Percentiles rank a stretch among this genome's conserved stretches.
These are phyloP conservation scores for Psidium guajava DNA, from an alignment of 345 rosid species.

Conservation along the genomic window DNA sequence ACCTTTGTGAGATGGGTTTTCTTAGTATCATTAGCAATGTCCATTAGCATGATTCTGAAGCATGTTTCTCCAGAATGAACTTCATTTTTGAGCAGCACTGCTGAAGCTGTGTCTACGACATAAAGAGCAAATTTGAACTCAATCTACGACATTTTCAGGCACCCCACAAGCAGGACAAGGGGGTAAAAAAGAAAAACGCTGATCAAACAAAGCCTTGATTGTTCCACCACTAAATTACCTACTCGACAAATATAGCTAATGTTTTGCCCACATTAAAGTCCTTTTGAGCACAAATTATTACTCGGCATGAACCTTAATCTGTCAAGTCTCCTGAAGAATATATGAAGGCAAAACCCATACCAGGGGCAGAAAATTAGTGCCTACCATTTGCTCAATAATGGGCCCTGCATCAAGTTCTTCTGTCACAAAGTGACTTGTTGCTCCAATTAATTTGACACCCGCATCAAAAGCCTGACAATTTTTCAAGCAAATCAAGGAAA, in stretches of 20 bases:
- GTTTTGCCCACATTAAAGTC: neutral
- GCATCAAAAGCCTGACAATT: conserved; percentile 89
- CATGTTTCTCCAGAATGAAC: conserved; percentile 12
- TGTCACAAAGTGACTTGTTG: conserved; percentile 89
- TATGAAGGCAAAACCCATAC: neutral
- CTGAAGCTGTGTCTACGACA: conserved; percentile 2
- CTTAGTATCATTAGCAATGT: conserved; percentile 61
- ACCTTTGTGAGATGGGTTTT: conserved; percentile 59
- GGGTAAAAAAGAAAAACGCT: too few relatives aligned
- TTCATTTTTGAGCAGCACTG: conserved; percentile 8
- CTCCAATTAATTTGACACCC: conserved; percentile 93
- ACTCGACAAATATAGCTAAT: neutral
- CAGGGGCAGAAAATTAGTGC: neutral
- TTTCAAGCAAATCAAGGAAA: conserved; percentile 18
- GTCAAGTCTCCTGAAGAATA: neutral
- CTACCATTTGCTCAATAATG: conserved; percentile 94
- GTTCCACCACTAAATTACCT: too few relatives aligned
- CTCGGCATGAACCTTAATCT: neutral
- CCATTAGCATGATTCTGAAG: conserved; percentile 64
- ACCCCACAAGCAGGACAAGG: too few relatives aligned
- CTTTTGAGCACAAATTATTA: neutral
- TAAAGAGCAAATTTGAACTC: too few relatives aligned
- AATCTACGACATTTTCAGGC: too few relatives aligned
- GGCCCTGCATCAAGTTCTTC: conserved; percentile 97
- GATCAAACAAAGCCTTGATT: too few relatives aligned